Evolutionary conservation across 805 yeast genomes (phyloP).

Genomic region (Wickerhamiella cacticola): DNA sequence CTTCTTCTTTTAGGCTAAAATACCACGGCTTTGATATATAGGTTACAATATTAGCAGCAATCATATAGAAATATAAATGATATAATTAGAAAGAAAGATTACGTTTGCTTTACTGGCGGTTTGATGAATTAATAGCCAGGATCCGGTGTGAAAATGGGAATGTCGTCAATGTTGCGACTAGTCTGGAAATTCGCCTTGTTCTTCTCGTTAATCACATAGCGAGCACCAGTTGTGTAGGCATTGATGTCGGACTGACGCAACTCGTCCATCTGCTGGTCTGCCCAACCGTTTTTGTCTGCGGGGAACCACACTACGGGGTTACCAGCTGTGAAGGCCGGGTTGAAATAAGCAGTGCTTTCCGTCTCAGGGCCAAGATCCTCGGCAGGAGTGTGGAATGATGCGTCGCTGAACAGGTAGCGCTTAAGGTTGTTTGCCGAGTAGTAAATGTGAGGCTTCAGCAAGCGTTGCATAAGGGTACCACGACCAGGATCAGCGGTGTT

Average conservation of each 20-base stretch:
- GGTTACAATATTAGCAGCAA: not conserved
- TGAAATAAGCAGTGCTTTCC: constrained; percentile 57
- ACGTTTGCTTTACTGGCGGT: not conserved
- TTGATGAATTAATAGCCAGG: constrained; percentile 4
- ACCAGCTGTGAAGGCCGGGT: constrained; percentile 57
- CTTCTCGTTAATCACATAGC: constrained; percentile 33
- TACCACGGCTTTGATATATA: too few relatives aligned
- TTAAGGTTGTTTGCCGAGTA: constrained; percentile 29
- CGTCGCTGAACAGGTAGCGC: constrained; percentile 23
- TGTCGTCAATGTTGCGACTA: constrained; percentile 15
- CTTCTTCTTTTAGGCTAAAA: not conserved
- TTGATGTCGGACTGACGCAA: constrained; percentile 42
- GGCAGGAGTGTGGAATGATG: constrained; percentile 25
- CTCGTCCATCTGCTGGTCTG: constrained; percentile 45
- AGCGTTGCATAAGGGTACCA: constrained; percentile 33
- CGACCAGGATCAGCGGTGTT: constrained; percentile 7
- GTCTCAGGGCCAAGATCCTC: constrained; percentile 29
- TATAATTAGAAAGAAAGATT: not conserved
- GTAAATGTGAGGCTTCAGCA: constrained; percentile 45
- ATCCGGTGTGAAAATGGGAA: constrained; percentile 19
- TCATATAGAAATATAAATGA: not conserved
- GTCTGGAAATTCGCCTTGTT: constrained; percentile 17
- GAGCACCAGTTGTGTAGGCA: constrained; percentile 57
- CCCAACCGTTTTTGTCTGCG: constrained; percentile 75
- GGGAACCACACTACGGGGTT: constrained; percentile 88